phyloP scores from a whole-genome alignment of 2,329 filamentous ascomycete species.

The Epichloe sp. region DNA sequence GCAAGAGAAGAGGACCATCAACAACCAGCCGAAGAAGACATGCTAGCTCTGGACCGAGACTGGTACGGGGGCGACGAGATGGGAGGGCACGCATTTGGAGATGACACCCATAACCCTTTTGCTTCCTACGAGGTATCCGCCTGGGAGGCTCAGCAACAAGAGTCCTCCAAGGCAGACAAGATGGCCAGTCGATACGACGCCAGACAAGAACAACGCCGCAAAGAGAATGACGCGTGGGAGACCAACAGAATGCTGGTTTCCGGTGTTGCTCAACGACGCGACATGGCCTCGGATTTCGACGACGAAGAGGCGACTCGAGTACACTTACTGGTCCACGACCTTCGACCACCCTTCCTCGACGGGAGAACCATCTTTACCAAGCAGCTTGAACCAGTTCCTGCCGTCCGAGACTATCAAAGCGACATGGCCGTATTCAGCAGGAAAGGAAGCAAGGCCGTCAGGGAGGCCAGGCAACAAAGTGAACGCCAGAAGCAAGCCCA shows the following conservation, averaged over 20 bases:
- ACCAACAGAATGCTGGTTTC: conserved; percentile 97
- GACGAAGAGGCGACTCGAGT: conserved; percentile 84
- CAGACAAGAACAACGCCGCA: conserved; percentile 71
- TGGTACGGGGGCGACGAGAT: conserved; percentile 87
- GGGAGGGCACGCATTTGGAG: conserved; percentile 69
- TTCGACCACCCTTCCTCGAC: conserved; percentile 88
- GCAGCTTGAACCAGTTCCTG: conserved; percentile 87
- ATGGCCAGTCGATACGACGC: conserved; percentile 58
- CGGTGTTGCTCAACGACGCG: conserved; percentile 80
- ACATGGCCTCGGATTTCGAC: conserved; percentile 72
- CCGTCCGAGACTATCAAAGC: conserved; percentile 84
- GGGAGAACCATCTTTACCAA: conserved; percentile 95
- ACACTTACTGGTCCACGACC: conserved; percentile 83
- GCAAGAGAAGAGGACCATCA: conserved; percentile 32
- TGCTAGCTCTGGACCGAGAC: conserved; percentile 68
- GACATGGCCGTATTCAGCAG: conserved; percentile 98
- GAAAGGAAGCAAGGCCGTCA: conserved; percentile 87
- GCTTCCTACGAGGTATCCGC: conserved; percentile 61
- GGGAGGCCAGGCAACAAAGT: conserved; percentile 79
- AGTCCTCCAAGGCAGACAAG: conserved; percentile 65
- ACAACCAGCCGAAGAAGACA: conserved; percentile 55
- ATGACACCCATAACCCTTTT: conserved; percentile 88
- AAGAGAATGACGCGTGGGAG: conserved; percentile 96
- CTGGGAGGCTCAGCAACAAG: conserved; percentile 65
- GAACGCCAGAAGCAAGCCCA: conserved; percentile 91